phyloP scores from a whole-genome alignment of 305 asterid species.

The Fraxinus greggii region DNA sequence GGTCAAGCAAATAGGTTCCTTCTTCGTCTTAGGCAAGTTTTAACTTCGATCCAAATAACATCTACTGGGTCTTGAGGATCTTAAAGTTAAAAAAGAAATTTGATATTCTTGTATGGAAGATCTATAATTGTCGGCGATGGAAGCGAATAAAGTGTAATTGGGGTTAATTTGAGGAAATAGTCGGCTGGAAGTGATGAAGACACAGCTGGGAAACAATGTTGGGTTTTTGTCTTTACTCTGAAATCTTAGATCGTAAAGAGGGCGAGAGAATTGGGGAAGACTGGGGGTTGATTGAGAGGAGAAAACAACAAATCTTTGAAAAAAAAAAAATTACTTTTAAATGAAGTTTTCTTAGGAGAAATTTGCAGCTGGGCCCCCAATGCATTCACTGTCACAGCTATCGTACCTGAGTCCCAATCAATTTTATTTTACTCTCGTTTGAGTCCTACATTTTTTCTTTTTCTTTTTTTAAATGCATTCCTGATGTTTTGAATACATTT shows the following conservation, averaged over 20 bases:
- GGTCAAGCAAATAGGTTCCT: conserved; percentile 18
- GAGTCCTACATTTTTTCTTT: too few relatives aligned
- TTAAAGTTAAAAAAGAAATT: not conserved
- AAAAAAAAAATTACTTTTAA: not conserved
- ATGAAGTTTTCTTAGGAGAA: not conserved
- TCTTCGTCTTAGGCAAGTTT: conserved; percentile 7
- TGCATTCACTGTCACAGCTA: too few relatives aligned
- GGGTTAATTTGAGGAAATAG: not conserved
- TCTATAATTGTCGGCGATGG: conserved; percentile 27
- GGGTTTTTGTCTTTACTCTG: not conserved
- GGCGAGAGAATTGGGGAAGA: conserved; percentile 15
- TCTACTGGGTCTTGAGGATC: conserved; percentile 16
- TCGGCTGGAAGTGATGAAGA: not conserved
- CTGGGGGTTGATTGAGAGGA: conserved; percentile 26
- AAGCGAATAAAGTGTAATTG: not conserved
- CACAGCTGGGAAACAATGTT: not conserved
- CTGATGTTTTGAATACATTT: too few relatives aligned
- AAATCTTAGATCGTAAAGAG: conserved; percentile 27
- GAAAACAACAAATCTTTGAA: not conserved
- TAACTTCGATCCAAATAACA: conserved; percentile 18
- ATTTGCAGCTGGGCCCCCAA: not conserved
- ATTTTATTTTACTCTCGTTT: too few relatives aligned
- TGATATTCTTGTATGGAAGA: not conserved
- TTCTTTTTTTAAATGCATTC: too few relatives aligned
- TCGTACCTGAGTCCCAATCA: not conserved